A percentile compares a stretch with the other conserved stretches of the same genome.
These are phyloP conservation scores for Thuidium tamariscinum DNA, from an alignment of 225 moss, liverwort and hornwort species.

Conservation along the genomic window DNA sequence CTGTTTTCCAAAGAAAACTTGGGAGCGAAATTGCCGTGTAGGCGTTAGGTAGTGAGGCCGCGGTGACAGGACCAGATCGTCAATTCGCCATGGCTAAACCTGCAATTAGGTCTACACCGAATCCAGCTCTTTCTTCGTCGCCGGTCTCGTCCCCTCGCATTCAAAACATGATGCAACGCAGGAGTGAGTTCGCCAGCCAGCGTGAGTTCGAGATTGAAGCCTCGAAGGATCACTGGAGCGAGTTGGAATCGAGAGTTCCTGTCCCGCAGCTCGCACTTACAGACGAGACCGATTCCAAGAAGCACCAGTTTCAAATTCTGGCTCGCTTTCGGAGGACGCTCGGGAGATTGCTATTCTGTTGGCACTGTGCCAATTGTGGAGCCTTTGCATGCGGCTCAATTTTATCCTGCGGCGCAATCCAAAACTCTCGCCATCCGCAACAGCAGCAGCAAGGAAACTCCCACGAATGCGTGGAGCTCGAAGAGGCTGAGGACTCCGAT, in stretches of 20 bases:
- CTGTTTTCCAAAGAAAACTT: not conserved
- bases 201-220: conserved; percentile 32
- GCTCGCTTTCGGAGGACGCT: not conserved
- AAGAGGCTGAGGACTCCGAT: conserved; percentile 11
- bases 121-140: not conserved
- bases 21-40: not conserved
- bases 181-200: conserved; percentile 11
- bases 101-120: not conserved
- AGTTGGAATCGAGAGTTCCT: conserved; percentile 9
- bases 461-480: conserved; percentile 22
- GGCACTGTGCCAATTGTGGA: conserved; percentile 5
- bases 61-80: not conserved
- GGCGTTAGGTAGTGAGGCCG: not conserved
- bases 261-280: not conserved
- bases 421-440: not conserved
- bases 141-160: conserved; percentile 14
- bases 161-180: conserved; percentile 12
- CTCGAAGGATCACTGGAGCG: conserved; percentile 41
- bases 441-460: not conserved
- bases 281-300: not conserved
- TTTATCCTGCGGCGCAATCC: not conserved
- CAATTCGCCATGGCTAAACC: not conserved
- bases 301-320: not conserved
- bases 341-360: not conserved
- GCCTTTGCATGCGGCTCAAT: not conserved